A percentile compares a stretch with the other conserved stretches of the same genome.
Conservation (phyloP, 495 filamentous ascomycete species). For the Aspergillus biplanus region DNA sequence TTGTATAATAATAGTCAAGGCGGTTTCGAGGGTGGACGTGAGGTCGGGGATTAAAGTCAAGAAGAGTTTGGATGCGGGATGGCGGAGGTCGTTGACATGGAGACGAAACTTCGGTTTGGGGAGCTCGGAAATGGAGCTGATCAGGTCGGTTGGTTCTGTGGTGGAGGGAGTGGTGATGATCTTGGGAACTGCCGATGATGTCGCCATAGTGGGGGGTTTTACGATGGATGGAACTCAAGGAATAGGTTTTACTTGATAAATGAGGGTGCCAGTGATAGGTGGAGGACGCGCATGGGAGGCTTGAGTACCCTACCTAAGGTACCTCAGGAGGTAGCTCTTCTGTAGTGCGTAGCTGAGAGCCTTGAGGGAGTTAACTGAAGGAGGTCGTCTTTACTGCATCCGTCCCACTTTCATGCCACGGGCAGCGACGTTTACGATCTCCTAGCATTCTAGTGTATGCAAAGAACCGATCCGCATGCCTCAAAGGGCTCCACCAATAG, state of each 20-base stretch:
- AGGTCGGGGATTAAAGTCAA: conserved; percentile 60
- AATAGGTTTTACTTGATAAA: not conserved
- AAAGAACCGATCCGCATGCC: not conserved
- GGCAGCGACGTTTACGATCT: not conserved
- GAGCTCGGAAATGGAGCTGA: conserved; percentile 26
- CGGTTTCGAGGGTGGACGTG: conserved; percentile 57
- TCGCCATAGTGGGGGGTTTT: conserved; percentile 11
- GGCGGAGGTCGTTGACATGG: conserved; percentile 68
- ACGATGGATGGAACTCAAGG: not conserved
- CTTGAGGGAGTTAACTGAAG: not conserved
- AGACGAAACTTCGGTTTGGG: conserved; percentile 69
- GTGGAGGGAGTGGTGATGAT: conserved; percentile 2
- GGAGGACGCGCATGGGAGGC: not conserved
- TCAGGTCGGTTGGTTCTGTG: conserved; percentile 3
- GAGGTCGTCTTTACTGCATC: no score
- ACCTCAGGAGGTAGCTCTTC: no score
- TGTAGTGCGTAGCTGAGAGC: not conserved
- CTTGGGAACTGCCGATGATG: conserved; percentile 11
- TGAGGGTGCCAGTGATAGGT: not conserved
- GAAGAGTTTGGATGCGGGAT: conserved; percentile 65
- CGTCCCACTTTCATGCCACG: no score
- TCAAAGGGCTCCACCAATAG: conserved; percentile 13
- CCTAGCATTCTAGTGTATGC: not conserved
- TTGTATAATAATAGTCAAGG: conserved; percentile 66
- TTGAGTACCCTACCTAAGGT: not conserved